These are phyloP conservation scores for Coelastrella sp. DNA, from an alignment of 139 green algal genomes.

Conservation along the genomic window DNA sequence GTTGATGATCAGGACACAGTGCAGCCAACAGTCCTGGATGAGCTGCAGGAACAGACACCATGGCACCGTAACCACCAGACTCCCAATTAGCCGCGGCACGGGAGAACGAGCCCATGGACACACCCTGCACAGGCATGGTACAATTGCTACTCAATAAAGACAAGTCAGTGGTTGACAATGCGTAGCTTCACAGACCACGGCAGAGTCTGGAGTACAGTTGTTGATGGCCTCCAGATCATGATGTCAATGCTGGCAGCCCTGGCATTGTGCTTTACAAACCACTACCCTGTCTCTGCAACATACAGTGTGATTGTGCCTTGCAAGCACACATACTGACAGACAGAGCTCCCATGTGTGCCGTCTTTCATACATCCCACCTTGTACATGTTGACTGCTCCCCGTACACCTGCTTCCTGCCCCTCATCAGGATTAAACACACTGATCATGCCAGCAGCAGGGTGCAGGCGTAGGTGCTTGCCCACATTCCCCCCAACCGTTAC, in stretches of 20 bases:
- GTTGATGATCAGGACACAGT: background rate
- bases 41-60: constrained; percentile 35
- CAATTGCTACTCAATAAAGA: background rate
- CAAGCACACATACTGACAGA: too few relatives aligned
- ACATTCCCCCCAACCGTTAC: constrained; percentile 63
- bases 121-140: constrained; percentile 49
- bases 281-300: too few relatives aligned
- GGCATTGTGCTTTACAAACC: too few relatives aligned
- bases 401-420: constrained; percentile 4
- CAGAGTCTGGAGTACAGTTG: background rate
- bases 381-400: constrained; percentile 34
- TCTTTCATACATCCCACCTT: too few relatives aligned
- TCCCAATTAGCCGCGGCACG: constrained; percentile 66
- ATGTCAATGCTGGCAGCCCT: too few relatives aligned
- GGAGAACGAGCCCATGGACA: constrained; percentile 67
- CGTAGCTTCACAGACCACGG: background rate
- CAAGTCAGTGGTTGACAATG: background rate
- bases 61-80: constrained; percentile 66
- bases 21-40: constrained; percentile 44
- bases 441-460: constrained; percentile 61
- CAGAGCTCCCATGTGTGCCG: too few relatives aligned
- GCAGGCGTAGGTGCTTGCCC: constrained; percentile 65
- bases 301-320: too few relatives aligned
- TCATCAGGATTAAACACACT: constrained; percentile 14
- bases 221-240: too few relatives aligned